These are phyloP conservation scores for Cicer arietinum DNA, from an alignment of 306 rosid species.

Conservation along the genomic window DNA sequence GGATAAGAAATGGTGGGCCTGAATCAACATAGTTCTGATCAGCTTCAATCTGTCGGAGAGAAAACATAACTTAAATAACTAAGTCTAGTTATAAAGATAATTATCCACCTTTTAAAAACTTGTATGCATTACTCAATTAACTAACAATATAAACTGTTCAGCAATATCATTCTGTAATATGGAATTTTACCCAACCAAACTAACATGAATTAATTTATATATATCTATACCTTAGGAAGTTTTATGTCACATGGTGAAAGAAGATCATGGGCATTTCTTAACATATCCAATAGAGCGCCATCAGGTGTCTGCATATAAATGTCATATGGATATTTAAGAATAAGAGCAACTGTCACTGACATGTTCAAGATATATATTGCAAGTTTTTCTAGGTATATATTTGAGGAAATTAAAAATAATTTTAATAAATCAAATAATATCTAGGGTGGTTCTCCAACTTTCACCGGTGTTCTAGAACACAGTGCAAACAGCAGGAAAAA, in stretches of 20 bases:
- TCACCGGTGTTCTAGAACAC: conserved; percentile 18
- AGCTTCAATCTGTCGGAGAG: conserved; percentile 69
- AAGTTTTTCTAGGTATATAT: conserved; percentile 25
- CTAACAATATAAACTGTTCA: neutral
- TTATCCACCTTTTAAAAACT: conserved; percentile 29
- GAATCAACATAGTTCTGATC: conserved; percentile 75
- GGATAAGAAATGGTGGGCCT: conserved; percentile 93
- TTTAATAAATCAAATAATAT: neutral
- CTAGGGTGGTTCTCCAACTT: conserved; percentile 12
- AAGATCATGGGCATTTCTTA: conserved; percentile 84
- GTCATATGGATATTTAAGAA: conserved; percentile 37
- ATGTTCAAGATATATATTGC: conserved; percentile 30
- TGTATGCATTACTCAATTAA: conserved; percentile 34
- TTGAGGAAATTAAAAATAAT: conserved; percentile 31
- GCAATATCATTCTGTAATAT: conserved; percentile 39
- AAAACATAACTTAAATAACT: conserved; percentile 32
- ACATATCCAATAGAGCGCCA: conserved; percentile 83
- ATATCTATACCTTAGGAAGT: conserved; percentile 77
- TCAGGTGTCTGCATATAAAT: conserved; percentile 84
- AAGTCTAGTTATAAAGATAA: conserved; percentile 12
- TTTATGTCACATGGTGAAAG: conserved; percentile 76
- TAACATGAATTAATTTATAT: conserved; percentile 26
- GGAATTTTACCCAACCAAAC: conserved; percentile 36
- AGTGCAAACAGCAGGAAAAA: conserved; percentile 24
- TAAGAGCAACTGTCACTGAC: conserved; percentile 32